phyloP scores from a whole-genome alignment of 2,329 filamentous ascomycete species.

The Escovopsis sp. region DNA sequence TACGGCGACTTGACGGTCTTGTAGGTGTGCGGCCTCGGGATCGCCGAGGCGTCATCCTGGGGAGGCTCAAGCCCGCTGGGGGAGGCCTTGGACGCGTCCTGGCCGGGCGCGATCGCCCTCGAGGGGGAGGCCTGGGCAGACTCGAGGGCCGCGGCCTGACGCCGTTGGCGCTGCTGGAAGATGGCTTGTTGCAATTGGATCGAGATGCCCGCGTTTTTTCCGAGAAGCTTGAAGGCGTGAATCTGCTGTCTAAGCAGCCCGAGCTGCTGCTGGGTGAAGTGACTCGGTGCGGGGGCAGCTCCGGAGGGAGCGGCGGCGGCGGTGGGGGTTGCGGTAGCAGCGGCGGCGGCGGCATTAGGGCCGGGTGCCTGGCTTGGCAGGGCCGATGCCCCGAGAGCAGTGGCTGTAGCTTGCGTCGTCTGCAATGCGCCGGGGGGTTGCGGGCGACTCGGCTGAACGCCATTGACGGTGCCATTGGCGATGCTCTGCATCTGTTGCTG shows the following conservation, averaged over 20 bases:
- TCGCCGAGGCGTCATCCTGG: slow-evolving; percentile 18
- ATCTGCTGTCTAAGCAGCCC: slow-evolving; percentile 72
- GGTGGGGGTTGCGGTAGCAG: slow-evolving; percentile 20
- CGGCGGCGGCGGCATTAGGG: slow-evolving; percentile 21
- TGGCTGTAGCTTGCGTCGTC: slow-evolving; percentile 14
- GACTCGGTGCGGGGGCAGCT: slow-evolving; percentile 27
- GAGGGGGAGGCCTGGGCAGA: slow-evolving; percentile 23
- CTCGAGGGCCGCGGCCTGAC: slow-evolving; percentile 37
- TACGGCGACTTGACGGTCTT: slow-evolving; percentile 67
- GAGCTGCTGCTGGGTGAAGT: slow-evolving; percentile 68
- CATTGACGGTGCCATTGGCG: slow-evolving; percentile 38
- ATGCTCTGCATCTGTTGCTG: slow-evolving; percentile 18
- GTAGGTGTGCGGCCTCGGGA: slow-evolving; percentile 38
- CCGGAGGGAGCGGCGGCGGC: slow-evolving; percentile 18
- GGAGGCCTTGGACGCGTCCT: slow-evolving; percentile 21
- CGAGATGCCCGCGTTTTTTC: slow-evolving; percentile 75
- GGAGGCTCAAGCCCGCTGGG: slow-evolving; percentile 22
- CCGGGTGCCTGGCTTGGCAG: slow-evolving; percentile 15
- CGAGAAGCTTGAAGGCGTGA: slow-evolving; percentile 75
- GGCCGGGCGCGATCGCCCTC: slow-evolving; percentile 16
- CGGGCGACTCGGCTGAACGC: slow-evolving; percentile 39
- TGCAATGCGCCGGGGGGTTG: slow-evolving; percentile 27
- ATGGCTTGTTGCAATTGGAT: slow-evolving; percentile 66
- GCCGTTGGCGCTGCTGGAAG: slow-evolving; percentile 58
- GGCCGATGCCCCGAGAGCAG: no score